Percentiles rank a stretch among this genome's conserved stretches.
Conservation (phyloP, 768 basidiomycete genomes). For the Agrocybe pediades region DNA sequence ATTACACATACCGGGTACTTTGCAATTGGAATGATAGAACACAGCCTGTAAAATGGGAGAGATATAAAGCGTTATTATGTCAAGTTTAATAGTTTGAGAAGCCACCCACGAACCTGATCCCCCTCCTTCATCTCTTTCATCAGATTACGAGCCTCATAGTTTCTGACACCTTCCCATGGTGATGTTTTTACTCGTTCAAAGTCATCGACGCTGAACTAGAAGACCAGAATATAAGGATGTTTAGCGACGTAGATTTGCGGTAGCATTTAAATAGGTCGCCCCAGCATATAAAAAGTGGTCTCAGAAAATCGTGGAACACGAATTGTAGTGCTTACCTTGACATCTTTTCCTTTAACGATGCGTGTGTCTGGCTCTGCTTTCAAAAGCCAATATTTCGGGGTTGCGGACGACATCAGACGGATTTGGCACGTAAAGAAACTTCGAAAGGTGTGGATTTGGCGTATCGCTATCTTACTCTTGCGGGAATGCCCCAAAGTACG, state of each 20-base stretch:
- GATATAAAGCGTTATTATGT: neutral
- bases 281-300: too few species aligned
- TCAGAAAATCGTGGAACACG: neutral
- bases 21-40: constrained; percentile 90
- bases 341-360: constrained; percentile 84
- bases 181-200: constrained; percentile 72
- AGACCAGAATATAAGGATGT: neutral
- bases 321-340: constrained; percentile 52
- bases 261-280: neutral
- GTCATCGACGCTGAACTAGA: constrained; percentile 84
- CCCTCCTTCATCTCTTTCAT: constrained; percentile 81
- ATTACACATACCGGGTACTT: constrained; percentile 61
- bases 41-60: too few species aligned
- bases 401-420: constrained; percentile 1
- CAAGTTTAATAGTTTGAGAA: neutral
- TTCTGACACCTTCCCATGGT: constrained; percentile 88
- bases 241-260: neutral
- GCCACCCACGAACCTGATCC: constrained; percentile 57
- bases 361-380: constrained; percentile 89
- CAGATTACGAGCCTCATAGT: constrained; percentile 79
- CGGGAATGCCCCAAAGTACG: too few species aligned
- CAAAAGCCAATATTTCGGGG: constrained; percentile 62
- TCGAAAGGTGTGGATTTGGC: neutral
- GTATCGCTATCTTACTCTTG: neutral
- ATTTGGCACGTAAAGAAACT: neutral